Conservation (phyloP, 164 flowering plant species). For the Litsea cubeba region DNA sequence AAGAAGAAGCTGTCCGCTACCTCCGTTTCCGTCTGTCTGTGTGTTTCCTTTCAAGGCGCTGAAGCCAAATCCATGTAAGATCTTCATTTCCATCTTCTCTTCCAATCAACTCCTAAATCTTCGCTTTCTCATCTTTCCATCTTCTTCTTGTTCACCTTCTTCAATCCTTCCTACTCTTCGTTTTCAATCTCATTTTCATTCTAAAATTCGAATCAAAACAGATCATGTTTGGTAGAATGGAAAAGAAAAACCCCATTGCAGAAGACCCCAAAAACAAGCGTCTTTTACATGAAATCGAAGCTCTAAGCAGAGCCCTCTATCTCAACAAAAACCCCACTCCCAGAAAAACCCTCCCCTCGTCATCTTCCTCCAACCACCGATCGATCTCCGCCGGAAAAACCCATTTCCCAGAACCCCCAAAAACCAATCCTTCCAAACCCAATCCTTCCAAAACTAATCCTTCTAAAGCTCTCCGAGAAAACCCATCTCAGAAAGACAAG, state of each 20-base stretch:
- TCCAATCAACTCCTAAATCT: too few species aligned
- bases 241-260: slow-evolving; percentile 40
- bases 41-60: neutral
- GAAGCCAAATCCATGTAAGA: too few species aligned
- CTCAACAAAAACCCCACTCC: slow-evolving; percentile 34
- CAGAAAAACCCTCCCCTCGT: slow-evolving; percentile 6
- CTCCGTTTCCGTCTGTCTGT: too few species aligned
- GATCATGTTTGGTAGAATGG: slow-evolving; percentile 51
- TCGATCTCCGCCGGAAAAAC: slow-evolving; percentile 42
- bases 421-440: slow-evolving; percentile 26
- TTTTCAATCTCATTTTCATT: neutral
- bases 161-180: neutral
- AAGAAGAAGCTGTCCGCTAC: neutral
- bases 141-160: neutral
- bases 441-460: slow-evolving; percentile 31
- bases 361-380: slow-evolving; percentile 20
- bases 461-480: slow-evolving; percentile 23
- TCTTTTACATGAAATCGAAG: slow-evolving; percentile 71
- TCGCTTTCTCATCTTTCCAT: neutral
- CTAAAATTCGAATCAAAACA: neutral
- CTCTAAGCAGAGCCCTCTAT: slow-evolving; percentile 71
- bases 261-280: slow-evolving; percentile 41
- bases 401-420: slow-evolving; percentile 2
- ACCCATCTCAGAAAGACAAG: slow-evolving; percentile 33
- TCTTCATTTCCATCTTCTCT: too few species aligned